These are phyloP conservation scores for Tolypocladium sp. DNA, from an alignment of 2,329 filamentous ascomycete genomes.

Conservation along the genomic window DNA sequence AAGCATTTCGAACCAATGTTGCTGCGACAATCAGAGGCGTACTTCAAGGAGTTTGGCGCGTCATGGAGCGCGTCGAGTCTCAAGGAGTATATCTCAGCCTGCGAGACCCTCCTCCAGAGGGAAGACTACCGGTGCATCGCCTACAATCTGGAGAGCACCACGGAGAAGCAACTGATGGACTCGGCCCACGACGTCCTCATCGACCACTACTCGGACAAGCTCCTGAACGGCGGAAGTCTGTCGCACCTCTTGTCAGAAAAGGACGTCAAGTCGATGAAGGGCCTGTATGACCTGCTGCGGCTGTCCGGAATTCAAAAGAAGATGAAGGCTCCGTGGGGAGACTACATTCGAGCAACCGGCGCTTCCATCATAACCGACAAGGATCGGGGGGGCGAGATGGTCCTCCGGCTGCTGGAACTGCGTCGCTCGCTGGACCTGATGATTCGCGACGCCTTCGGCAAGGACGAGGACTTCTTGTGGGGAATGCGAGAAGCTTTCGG, in stretches of 20 bases:
- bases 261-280: conserved; percentile 60
- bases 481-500: conserved; percentile 78
- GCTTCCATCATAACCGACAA: conserved; percentile 72
- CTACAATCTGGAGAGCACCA: conserved; percentile 75
- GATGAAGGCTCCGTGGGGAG: conserved; percentile 64
- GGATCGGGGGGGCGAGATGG: conserved; percentile 74
- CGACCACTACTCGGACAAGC: conserved; percentile 52
- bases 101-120: conserved; percentile 56
- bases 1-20: conserved; percentile 72
- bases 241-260: conserved; percentile 63
- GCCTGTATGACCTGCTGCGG: conserved; percentile 69
- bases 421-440: conserved; percentile 72
- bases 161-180: conserved; percentile 66
- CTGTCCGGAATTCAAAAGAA: conserved; percentile 61
- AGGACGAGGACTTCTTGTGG: conserved; percentile 68
- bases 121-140: conserved; percentile 72
- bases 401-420: conserved; percentile 70
- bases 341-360: conserved; percentile 70
- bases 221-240: conserved; percentile 59
- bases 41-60: conserved; percentile 61
- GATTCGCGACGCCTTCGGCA: conserved; percentile 66
- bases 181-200: conserved; percentile 68
- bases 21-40: conserved; percentile 56
- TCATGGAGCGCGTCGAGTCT: conserved; percentile 54
- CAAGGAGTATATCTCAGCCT: conserved; percentile 65